Evolutionary conservation across 1,284 basidiomycete genomes (phyloP).

Genomic region (Malassezia slooffiae): DNA sequence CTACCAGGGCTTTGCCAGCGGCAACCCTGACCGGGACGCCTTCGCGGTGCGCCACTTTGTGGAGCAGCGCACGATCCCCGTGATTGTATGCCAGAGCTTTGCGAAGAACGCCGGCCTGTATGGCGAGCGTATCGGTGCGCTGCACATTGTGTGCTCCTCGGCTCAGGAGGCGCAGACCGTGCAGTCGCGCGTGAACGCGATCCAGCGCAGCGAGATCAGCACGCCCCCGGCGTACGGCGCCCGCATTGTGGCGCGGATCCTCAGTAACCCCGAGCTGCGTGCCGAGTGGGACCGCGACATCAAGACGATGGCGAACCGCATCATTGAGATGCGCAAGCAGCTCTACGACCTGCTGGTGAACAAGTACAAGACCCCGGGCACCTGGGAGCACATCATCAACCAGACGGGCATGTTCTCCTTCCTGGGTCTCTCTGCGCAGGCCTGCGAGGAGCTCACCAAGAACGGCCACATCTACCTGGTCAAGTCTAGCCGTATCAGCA

Average conservation of each 20-base stretch:
- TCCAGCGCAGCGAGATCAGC: slow-evolving; percentile 82
- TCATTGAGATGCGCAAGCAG: slow-evolving; percentile 77
- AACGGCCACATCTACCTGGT: slow-evolving; percentile 81
- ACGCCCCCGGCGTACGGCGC: slow-evolving; percentile 85
- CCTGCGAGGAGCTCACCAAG: slow-evolving; percentile 63
- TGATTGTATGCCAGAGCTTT: slow-evolving; percentile 89
- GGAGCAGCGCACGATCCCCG: slow-evolving; percentile 56
- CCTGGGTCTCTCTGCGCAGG: slow-evolving; percentile 46
- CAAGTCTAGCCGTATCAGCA: slow-evolving; percentile 69
- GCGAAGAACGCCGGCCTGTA: slow-evolving; percentile 94
- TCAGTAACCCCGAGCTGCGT: slow-evolving; percentile 60
- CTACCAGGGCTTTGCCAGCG: slow-evolving; percentile 83
- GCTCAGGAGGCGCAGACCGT: slow-evolving; percentile 29
- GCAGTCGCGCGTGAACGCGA: slow-evolving; percentile 61
- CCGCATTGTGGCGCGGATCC: slow-evolving; percentile 56
- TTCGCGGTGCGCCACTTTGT: slow-evolving; percentile 88
- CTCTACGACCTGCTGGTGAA: slow-evolving; percentile 67
- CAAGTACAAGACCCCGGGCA: slow-evolving; percentile 68
- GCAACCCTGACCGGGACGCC: slow-evolving; percentile 77
- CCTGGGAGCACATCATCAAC: slow-evolving; percentile 62
- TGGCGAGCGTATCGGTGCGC: slow-evolving; percentile 63
- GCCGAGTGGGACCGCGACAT: slow-evolving; percentile 83
- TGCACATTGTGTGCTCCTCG: slow-evolving; percentile 45
- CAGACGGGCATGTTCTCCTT: slow-evolving; percentile 46
- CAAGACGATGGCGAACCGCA: slow-evolving; percentile 76